Evolutionary conservation across 148 eudicot genomes (phyloP).

Genomic region (Oxyria digyna): DNA sequence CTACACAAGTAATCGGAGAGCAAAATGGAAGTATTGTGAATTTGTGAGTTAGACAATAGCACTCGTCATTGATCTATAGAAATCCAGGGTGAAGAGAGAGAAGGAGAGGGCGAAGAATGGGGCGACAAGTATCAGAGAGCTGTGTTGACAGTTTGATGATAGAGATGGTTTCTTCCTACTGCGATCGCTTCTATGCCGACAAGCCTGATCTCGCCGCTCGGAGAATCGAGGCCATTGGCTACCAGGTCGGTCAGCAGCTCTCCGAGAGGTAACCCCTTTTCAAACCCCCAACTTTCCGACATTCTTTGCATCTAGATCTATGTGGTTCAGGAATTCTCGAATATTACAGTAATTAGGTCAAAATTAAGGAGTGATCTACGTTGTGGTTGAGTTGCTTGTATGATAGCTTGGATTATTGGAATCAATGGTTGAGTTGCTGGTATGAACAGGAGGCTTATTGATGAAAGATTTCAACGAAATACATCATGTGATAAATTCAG

Average conservation of each 20-base stretch:
- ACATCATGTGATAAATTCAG: background rate
- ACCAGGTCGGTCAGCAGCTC: conserved; percentile 91
- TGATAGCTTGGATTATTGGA: too few species aligned
- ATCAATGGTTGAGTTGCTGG: too few species aligned
- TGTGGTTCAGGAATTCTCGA: background rate
- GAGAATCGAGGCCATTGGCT: conserved; percentile 90
- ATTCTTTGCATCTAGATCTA: background rate
- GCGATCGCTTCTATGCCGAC: conserved; percentile 56
- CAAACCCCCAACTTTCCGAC: background rate
- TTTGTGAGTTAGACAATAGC: background rate
- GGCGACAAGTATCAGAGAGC: conserved; percentile 77
- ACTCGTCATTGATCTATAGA: background rate
- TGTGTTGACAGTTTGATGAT: conserved; percentile 70
- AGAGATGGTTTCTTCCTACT: conserved; percentile 72
- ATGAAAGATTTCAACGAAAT: background rate
- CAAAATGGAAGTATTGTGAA: background rate
- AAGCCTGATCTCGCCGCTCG: conserved; percentile 98
- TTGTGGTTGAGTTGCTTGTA: background rate
- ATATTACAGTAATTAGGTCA: background rate
- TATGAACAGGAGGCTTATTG: background rate
- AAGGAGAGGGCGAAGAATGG: conserved; percentile 26
- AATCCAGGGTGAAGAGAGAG: background rate
- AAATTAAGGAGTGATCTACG: background rate
- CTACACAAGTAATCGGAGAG: background rate
- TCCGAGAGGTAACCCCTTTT: conserved; percentile 56